Base-by-base conservation (phyloP, 139 green algal species). In the Diplosphaera chodatii region DNA sequence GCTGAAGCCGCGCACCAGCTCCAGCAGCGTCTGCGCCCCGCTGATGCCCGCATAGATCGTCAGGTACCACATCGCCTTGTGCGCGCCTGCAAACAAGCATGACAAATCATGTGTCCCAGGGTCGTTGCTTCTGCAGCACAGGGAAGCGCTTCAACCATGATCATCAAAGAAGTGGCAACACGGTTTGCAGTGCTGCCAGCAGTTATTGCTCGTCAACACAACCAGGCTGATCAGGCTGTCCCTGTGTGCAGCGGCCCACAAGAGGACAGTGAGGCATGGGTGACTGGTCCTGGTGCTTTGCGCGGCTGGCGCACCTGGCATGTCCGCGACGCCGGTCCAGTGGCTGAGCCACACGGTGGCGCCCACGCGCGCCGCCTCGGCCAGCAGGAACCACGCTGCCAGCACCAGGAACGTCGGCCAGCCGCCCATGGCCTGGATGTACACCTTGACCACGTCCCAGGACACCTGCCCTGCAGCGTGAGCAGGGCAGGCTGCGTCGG, bases 341-440 rank as follows among this genome's bases (percentile, higher is more conserved):
- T 77, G 31, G 2, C 68, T 73, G 41, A 92, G 77, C 87, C 87
- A 92, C 3, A 92, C 77, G 23, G 73, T 85, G 3, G 87, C 75
- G 8, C 40, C 75, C 16, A 89, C 74, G 3, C 85, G 71, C 22
- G 76, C 29, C 23, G 69, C 65, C 80, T 92, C 87, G 6, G 77
- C 71, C 15, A 75, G 23, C 4, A 85, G 10, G 20, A 85, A 90
- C 55, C 68, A 68, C 20, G 55, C 29, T 48, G 37, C 6, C 31
- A 91, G 74, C 56, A 80, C 32, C 28, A 74, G 3, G 40, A 85
- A 78, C 3, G 20, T 37, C 3, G 33, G 25, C 25, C 37, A 25
- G n/a, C 86, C 86, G 30, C 86, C 83, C 70, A 86, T 80, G 30
- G 83, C 75, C 4, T 40, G 55, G 27, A 88, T 59, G 59, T 91